Base-by-base conservation (phyloP, 1,139 yeast genomes). In the Yamadazyma diospyri region DNA sequence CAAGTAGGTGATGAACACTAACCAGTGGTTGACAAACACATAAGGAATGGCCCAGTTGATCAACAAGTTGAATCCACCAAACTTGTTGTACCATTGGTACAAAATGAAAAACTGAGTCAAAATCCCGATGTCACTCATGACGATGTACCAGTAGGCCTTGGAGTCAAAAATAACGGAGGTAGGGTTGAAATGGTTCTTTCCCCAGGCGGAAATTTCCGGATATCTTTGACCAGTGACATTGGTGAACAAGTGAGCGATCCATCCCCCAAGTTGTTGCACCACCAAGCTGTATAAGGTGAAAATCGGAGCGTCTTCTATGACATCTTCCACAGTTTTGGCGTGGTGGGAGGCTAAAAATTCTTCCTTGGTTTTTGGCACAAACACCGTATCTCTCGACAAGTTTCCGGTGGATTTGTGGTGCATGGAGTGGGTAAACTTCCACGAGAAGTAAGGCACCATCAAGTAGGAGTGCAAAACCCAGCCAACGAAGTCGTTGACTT, bases 361-460 rank as follows among this genome's bases (percentile, higher is more conserved):
- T 39, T 74, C 68, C 48, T 67, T 73, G 22, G 76, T 72, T 46
- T 65, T 60, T 31, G 82, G 82, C 32, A 76, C 69, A 43, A 74
- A 76, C 27, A 76, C 82, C 74, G 71, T 76, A 51, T 76, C 82
- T 58, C 78, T 72, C 17, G 73, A 59, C 42, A 76, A 47, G 49
- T 76, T 78, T 38, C 81, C 82, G 18, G 81, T 76, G 31, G 80
- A 77, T 59, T 76, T 76, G 55, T 76, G 82, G 55, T 76, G 82
- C 63, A 74, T 76, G 29, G 78, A 66, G 51, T 76, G 82, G 33
- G 73, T 59, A 51, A 54, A 75, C 46, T 76, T 76, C 82, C 82
- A 76, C 4, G 81, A 73, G 46, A 76, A 76, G 56, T 72, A 76
- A 20, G 82, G 82, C 22, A 76, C 81, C 47, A 72, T 51, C 40